Base-by-base conservation (phyloP, 1,139 yeast genomes). In the Sugiyamaella pinicola region DNA sequence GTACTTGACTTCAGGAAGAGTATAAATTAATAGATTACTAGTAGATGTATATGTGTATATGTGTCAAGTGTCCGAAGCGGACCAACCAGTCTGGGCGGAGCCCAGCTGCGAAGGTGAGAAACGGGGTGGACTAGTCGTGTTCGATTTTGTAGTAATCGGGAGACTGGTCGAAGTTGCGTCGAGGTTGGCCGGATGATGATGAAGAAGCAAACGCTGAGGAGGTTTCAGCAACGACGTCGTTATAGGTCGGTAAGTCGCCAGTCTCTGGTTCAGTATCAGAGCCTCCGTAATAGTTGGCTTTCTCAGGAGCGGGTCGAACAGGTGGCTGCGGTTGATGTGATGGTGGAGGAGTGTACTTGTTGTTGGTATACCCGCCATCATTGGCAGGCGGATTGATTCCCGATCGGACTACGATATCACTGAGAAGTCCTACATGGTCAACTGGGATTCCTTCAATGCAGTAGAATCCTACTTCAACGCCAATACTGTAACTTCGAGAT, bases 391-490 rank as follows among this genome's bases (percentile, higher is more conserved):
- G 44, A 22, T 49, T 44, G 40, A 63, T 58, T 5, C 67, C 67
- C 3, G 66, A 62, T 21, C 59, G 52, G 17, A 64, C 56, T 4
- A 35, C 42, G n/a, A 60, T 51, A 33, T 61, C 61, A 13, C 59
- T 41, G 17, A 53, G 34, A 21, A 64, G 52, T 8, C 58, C 46
- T 2, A 59, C 66, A 43, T 60, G 56, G 43, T 63, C 65, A 4
- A 51, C 58, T 28, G 58, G 68, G 58, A 57, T 63, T 53, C 50
- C 42, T 8, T 65, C 61, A 29, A 64, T 68, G 3, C 61, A 55
- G 8, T 80, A 69, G 54, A 83, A 72, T 2, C 79, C 82, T 1
- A 74, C 82, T 2, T 66, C 65, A 1, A 83, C 69, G 17, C 67
- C 66, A 40, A 83, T 57, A 10, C 68, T 64, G 61, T 83, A 83